These are phyloP conservation scores for Apophysomyces elegans DNA, from an alignment of 371 early-diverging fungal genomes.

Conservation along the genomic window DNA sequence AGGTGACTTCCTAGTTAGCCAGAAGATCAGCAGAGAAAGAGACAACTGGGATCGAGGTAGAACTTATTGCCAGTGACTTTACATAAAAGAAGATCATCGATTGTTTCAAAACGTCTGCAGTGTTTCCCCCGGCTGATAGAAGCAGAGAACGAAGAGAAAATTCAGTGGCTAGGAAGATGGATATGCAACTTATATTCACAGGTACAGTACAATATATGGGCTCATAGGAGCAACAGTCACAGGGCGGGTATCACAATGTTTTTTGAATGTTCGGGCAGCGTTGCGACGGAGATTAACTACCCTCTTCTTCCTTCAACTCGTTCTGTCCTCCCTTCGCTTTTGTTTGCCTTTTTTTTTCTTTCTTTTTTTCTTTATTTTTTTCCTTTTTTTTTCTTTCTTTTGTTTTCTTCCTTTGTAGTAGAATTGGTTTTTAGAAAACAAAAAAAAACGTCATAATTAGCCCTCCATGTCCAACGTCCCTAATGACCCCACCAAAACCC, in stretches of 20 bases:
- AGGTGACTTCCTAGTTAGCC: no score
- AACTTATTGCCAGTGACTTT: no score
- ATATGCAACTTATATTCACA: no score
- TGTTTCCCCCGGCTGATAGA: no score
- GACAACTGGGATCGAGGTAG: no score
- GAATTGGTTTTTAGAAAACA: slow-evolving; percentile 4
- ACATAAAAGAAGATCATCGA: no score
- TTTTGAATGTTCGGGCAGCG: slow-evolving; percentile 4
- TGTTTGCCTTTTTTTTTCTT: slow-evolving; percentile 11
- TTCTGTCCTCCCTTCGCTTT: not conserved
- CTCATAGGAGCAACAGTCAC: no score
- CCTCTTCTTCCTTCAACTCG: not conserved
- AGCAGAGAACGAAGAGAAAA: no score
- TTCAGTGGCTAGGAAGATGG: no score
- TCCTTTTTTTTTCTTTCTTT: not conserved
- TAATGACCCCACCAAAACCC: slow-evolving; percentile 20
- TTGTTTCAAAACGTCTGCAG: no score
- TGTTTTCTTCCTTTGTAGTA: slow-evolving; percentile 2
- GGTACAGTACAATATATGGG: no score
- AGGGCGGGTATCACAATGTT: not conserved
- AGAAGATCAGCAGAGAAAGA: no score
- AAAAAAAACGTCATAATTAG: slow-evolving; percentile 10
- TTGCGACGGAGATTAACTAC: slow-evolving; percentile 5
- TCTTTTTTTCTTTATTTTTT: slow-evolving; percentile 7
- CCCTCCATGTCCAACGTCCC: slow-evolving; percentile 12